phyloP scores from a whole-genome alignment of 768 basidiomycete genomes.

The Suillus subalutaceus region DNA sequence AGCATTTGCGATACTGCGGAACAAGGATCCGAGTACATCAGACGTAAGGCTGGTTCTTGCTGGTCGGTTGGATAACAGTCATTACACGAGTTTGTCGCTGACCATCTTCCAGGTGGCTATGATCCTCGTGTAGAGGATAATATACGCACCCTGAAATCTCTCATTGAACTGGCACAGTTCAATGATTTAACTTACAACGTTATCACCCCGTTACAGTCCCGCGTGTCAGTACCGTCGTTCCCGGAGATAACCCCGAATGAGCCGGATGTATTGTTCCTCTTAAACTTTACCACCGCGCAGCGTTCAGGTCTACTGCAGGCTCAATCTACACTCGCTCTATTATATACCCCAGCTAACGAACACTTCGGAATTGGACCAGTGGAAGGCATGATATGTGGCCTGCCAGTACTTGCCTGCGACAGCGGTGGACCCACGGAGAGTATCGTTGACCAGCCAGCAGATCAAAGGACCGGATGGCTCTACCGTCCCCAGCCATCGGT shows the following conservation, averaged over 20 bases:
- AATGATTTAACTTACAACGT: slow-evolving; percentile 62
- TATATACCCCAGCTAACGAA: slow-evolving; percentile 95
- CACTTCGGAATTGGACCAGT: slow-evolving; percentile 98
- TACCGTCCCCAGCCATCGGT: slow-evolving; percentile 57
- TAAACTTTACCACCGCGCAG: slow-evolving; percentile 85
- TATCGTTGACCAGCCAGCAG: slow-evolving; percentile 46
- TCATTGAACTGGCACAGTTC: slow-evolving; percentile 47
- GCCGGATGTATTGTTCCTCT: slow-evolving; percentile 81
- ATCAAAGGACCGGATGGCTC: slow-evolving; percentile 77
- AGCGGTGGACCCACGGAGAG: slow-evolving; percentile 93
- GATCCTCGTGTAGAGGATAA: slow-evolving; percentile 90
- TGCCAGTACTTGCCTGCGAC: slow-evolving; percentile 87
- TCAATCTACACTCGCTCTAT: slow-evolving; percentile 66
- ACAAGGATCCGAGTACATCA: slow-evolving; percentile 27
- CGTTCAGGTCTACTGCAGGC: slow-evolving; percentile 78
- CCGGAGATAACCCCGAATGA: slow-evolving; percentile 35
- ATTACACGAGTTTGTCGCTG: slow-evolving; percentile 7
- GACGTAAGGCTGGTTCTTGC: slow-evolving; percentile 75
- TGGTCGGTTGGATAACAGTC: slow-evolving; percentile 42
- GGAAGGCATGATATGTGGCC: slow-evolving; percentile 90
- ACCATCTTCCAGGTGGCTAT: slow-evolving; percentile 68
- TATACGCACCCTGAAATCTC: slow-evolving; percentile 60
- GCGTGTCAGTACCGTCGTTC: slow-evolving; percentile 42
- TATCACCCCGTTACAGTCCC: slow-evolving; percentile 49
- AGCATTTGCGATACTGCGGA: slow-evolving; percentile 66